A percentile compares a stretch with the other conserved stretches of the same genome.
Evolutionary conservation across 2,329 filamentous ascomycete species (phyloP).

Genomic region (Penicillium verrucosum): DNA sequence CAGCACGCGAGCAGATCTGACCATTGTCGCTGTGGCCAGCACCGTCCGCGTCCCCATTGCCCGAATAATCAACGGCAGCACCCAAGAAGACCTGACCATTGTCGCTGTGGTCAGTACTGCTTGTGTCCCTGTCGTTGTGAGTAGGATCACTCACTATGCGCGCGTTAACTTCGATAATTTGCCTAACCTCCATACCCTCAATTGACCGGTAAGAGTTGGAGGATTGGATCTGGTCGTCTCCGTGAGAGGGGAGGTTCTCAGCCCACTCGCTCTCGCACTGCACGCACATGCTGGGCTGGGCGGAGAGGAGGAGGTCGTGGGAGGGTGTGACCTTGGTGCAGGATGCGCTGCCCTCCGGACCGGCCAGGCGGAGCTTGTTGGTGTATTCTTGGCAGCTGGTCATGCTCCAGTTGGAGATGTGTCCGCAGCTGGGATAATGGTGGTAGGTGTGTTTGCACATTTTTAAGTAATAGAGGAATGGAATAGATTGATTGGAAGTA

Average conservation of each 20-base stretch:
- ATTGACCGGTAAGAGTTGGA: neutral
- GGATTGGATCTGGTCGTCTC: neutral
- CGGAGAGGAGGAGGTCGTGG: slow-evolving; percentile 13
- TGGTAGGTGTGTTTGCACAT: slow-evolving; percentile 31
- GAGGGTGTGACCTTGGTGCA: slow-evolving; percentile 7
- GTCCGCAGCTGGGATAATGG: slow-evolving; percentile 28
- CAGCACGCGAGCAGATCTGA: neutral
- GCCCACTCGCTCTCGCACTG: slow-evolving; percentile 15
- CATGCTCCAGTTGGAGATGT: slow-evolving; percentile 28
- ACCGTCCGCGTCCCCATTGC: neutral
- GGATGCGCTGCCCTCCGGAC: neutral
- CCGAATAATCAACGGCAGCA: neutral
- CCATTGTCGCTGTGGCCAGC: slow-evolving; percentile 3
- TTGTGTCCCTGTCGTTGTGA: neutral
- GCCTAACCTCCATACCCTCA: slow-evolving; percentile 5
- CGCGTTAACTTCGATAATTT: slow-evolving; percentile 4
- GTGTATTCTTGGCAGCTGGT: slow-evolving; percentile 23
- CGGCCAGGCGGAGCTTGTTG: slow-evolving; percentile 15
- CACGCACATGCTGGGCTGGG: slow-evolving; percentile 6
- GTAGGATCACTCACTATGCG: slow-evolving; percentile 1
- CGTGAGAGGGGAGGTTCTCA: neutral
- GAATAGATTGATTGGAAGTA: neutral
- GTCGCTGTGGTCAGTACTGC: neutral
- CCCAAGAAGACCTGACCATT: neutral
- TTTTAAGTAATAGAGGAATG: neutral